Evolutionary conservation across 352 stramenopile genomes (phyloP).

Genomic region (Phytopythium chamaehyphon): DNA sequence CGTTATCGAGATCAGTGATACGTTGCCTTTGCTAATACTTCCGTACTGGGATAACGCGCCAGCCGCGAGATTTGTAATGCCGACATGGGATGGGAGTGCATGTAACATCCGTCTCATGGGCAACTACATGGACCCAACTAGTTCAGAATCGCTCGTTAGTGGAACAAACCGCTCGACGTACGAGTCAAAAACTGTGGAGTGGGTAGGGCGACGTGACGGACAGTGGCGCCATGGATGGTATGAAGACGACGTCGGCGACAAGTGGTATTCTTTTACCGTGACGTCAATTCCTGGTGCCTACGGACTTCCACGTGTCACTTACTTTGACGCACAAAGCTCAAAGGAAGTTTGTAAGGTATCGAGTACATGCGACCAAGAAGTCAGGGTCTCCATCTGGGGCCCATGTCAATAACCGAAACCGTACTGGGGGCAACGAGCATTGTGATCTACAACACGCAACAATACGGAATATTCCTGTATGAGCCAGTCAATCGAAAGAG

Average conservation of each 20-base stretch:
- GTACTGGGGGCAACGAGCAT: too few species aligned
- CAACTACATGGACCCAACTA: background rate
- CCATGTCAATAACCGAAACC: too few species aligned
- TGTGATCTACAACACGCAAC: too few species aligned
- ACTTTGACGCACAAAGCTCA: background rate
- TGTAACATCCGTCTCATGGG: conserved; percentile 3
- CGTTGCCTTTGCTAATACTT: conserved; percentile 20
- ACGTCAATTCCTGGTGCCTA: conserved; percentile 11
- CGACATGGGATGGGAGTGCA: conserved; percentile 20
- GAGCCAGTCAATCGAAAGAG: too few species aligned
- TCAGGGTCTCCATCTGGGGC: background rate
- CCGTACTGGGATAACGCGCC: conserved; percentile 35
- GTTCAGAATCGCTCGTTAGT: conserved; percentile 3
- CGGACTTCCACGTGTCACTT: conserved; percentile 10
- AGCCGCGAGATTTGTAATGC: conserved; percentile 17
- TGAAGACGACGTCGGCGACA: conserved; percentile 13
- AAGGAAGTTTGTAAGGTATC: too few species aligned
- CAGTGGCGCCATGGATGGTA: conserved; percentile 24
- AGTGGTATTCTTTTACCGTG: conserved; percentile 16
- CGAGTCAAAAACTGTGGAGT: conserved; percentile 7
- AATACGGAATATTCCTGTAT: too few species aligned
- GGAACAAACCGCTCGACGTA: conserved; percentile 8
- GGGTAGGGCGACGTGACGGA: conserved; percentile 12
- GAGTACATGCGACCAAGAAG: background rate
- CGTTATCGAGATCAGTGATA: background rate